Percentiles rank a stretch among this genome's conserved stretches.
These are phyloP conservation scores for Phytopythium montanum DNA, from an alignment of 352 stramenopile species.

Conservation along the genomic window DNA sequence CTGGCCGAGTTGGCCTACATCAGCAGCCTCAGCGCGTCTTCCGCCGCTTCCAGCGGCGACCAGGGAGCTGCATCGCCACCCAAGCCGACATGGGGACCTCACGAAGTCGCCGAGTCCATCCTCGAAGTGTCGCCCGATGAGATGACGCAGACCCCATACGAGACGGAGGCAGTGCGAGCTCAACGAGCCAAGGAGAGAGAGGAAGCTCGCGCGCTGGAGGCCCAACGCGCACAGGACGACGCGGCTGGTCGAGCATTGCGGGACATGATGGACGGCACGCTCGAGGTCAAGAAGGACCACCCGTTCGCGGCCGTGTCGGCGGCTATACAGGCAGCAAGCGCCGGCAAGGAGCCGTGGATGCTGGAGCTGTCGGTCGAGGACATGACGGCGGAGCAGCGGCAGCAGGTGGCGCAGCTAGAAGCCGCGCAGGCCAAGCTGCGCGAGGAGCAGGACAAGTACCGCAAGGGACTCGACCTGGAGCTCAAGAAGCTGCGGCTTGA, in stretches of 20 bases:
- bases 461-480: conserved; percentile 87
- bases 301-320: conserved; percentile 5
- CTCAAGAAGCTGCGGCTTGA: conserved; percentile 83
- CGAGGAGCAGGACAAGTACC: conserved; percentile 90
- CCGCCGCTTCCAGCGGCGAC: neutral
- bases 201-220: conserved; percentile 30
- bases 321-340: conserved; percentile 37
- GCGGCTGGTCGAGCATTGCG: conserved; percentile 69
- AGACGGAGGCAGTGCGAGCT: conserved; percentile 61
- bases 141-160: conserved; percentile 85
- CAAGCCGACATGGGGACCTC: conserved; percentile 37
- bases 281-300: conserved; percentile 88
- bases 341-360: conserved; percentile 89
- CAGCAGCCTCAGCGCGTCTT: neutral
- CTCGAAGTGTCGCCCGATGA: conserved; percentile 66
- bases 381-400: conserved; percentile 79
- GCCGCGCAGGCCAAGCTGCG: conserved; percentile 58
- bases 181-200: conserved; percentile 39
- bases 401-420: conserved; percentile 68
- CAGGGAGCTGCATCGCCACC: conserved; percentile 35
- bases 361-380: conserved; percentile 66
- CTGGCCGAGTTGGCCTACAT: conserved; percentile 45
- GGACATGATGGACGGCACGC: conserved; percentile 94
- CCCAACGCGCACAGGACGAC: conserved; percentile 77
- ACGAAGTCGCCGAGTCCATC: conserved; percentile 68